A percentile compares a stretch with the other conserved stretches of the same genome.
Conservation (phyloP, 306 rosid genomes). For the Pterocarpus santalinus region DNA sequence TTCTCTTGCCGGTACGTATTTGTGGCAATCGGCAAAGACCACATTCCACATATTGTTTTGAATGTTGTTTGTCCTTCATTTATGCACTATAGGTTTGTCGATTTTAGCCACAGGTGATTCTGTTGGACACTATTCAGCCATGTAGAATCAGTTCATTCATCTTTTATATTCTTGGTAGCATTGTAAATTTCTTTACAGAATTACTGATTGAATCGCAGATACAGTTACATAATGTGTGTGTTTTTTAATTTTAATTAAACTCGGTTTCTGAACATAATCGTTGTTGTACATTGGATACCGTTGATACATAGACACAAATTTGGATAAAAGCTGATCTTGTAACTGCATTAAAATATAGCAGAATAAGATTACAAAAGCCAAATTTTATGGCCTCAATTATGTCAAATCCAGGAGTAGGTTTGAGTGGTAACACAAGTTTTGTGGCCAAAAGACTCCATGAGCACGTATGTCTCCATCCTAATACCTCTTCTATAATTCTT, state of each 20-base stretch:
- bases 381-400: too few species aligned
- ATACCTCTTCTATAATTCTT: too few species aligned
- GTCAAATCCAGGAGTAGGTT: too few species aligned
- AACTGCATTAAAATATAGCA: too few species aligned
- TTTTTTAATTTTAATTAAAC: background rate
- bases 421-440: too few species aligned
- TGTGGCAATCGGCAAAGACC: slow-evolving; percentile 54
- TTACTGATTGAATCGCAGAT: slow-evolving; percentile 36
- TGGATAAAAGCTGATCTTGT: background rate
- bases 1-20: slow-evolving; percentile 62
- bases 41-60: slow-evolving; percentile 43
- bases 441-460: too few species aligned
- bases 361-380: background rate
- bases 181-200: slow-evolving; percentile 57
- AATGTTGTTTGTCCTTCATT: slow-evolving; percentile 44
- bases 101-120: slow-evolving; percentile 42
- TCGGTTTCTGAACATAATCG: slow-evolving; percentile 27
- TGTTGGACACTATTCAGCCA: slow-evolving; percentile 39
- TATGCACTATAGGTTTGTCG: slow-evolving; percentile 43
- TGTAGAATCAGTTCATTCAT: slow-evolving; percentile 46
- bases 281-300: background rate
- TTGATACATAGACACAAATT: too few species aligned
- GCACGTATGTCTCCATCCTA: too few species aligned
- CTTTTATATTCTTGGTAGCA: slow-evolving; percentile 13
- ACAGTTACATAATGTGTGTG: slow-evolving; percentile 29